phyloP scores from a whole-genome alignment of 768 basidiomycete species.

The Pleurotus djamor region DNA sequence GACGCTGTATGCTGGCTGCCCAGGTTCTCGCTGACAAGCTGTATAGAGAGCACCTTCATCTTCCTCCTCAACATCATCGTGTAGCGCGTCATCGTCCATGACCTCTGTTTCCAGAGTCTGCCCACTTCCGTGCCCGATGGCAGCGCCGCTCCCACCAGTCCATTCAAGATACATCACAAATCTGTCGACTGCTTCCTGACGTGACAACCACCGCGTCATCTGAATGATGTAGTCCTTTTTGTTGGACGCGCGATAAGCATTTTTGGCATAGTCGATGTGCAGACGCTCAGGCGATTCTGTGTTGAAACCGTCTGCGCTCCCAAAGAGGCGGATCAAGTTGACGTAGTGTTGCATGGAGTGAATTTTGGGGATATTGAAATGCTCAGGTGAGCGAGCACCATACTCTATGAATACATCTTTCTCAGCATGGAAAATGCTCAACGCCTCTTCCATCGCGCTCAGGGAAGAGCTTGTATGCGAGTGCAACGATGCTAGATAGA shows the following conservation, averaged over 20 bases:
- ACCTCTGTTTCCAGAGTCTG: background rate
- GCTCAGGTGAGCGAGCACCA: conserved; percentile 4
- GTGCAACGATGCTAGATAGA: conserved; percentile 14
- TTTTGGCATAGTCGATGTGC: conserved; percentile 35
- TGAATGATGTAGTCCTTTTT: conserved; percentile 19
- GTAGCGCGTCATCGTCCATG: background rate
- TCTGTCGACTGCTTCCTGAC: conserved; percentile 20
- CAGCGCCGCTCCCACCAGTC: background rate
- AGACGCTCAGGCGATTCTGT: conserved; percentile 26
- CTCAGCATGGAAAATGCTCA: conserved; percentile 15
- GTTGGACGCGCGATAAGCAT: conserved; percentile 16
- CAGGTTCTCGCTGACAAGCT: background rate
- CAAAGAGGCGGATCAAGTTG: conserved; percentile 13
- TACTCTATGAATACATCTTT: conserved; percentile 19
- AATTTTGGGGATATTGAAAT: conserved; percentile 31
- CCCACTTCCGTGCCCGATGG: background rate
- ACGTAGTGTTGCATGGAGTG: conserved; percentile 22
- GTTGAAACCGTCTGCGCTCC: conserved; percentile 18
- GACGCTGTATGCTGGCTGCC: background rate
- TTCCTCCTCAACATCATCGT: background rate
- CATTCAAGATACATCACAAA: conserved; percentile 9
- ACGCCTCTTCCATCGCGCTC: conserved; percentile 10
- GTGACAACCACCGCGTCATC: conserved; percentile 27
- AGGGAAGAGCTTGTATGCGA: conserved; percentile 15
- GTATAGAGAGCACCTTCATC: background rate